Evolutionary conservation across 129 eudicot species (phyloP), one percentile per base, ranked within the genome.

Genomic region (Chrysanthemum seticuspe): DNA sequence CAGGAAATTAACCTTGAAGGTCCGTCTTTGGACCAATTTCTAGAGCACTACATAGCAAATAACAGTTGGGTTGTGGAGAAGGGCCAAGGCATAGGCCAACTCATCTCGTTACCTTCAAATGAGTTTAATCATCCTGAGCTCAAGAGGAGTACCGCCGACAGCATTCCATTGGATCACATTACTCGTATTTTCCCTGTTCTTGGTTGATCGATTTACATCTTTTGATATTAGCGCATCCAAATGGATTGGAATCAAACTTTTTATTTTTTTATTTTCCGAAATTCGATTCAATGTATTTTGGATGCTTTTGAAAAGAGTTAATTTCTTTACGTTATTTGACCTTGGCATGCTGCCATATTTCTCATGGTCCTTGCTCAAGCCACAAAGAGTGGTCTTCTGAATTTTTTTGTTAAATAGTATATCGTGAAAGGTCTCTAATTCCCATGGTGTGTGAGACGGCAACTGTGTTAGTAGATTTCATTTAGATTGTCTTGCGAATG

Each of bases 1-100:
- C 88, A 94, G 98, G 94, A 97, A 13, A 80, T 87, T 82, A 95
- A 95, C 74, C 74, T 84, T n/a, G 97, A 94, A 74, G 97, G 96
- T 16, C 75, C 59, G 19, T 82, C 96, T n/a, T 79, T 94, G 60
- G 98, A 94, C 86, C 90, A 90, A 74, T 90, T 90, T 79, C 54
- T 94, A 11, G 97, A 94, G 88, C 92, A 90, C 57, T 87, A 85
- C 4, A 86, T 74, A 19, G 79, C 89, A 50, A 84, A 82, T 72
- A 58, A 66, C 18, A 96, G 91, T 44, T 94, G 98, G 98, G 21
- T 50, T 16, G 52, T 90, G 6, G 96, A 90, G 80, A 91, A 88
- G 76, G 81, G 81, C 6, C 78, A 77, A n/a, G 87, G 84, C 15
- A 81, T 78, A 71, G 87, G 89, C 14, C 89, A 86, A 76, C 83